These are phyloP conservation scores for Pisolithus thermaeus DNA, from an alignment of 1,284 basidiomycete species.

Conservation along the genomic window DNA sequence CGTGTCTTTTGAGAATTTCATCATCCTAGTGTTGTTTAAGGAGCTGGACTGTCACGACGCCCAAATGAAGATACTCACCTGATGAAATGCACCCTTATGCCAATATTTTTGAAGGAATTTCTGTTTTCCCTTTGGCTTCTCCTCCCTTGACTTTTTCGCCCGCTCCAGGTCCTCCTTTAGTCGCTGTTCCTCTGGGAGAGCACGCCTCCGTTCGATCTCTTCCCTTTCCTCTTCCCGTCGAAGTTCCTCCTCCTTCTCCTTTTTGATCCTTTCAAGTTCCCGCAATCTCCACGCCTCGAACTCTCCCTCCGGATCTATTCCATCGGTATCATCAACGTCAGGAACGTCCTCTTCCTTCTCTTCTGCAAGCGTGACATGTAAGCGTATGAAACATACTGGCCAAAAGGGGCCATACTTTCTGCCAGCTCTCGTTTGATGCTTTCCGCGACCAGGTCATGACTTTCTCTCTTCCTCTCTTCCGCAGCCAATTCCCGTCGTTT, in stretches of 20 bases:
- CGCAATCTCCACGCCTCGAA: slow-evolving; percentile 95
- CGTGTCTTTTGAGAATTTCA: slow-evolving; percentile 79
- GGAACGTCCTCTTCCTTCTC: slow-evolving; percentile 78
- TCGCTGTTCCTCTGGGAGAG: slow-evolving; percentile 88
- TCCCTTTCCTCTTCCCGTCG: slow-evolving; percentile 77
- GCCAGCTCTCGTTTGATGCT: slow-evolving; percentile 79
- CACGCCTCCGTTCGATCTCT: slow-evolving; percentile 86
- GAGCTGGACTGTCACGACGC: background rate
- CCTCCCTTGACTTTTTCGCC: slow-evolving; percentile 73
- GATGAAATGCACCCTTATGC: slow-evolving; percentile 99
- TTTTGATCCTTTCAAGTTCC: slow-evolving; percentile 86
- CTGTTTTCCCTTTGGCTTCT: slow-evolving; percentile 84
- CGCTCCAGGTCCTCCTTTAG: slow-evolving; percentile 86
- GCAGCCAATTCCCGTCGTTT: slow-evolving; percentile 59
- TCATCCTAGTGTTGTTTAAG: slow-evolving; percentile 57
- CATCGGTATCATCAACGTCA: slow-evolving; percentile 95
- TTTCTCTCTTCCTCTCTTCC: slow-evolving; percentile 72
- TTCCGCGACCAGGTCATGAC: slow-evolving; percentile 83
- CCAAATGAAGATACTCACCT: slow-evolving; percentile 42
- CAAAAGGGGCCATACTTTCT: slow-evolving; percentile 53
- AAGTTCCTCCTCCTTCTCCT: slow-evolving; percentile 82
- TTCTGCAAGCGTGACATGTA: slow-evolving; percentile 43
- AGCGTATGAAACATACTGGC: background rate
- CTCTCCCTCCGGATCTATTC: slow-evolving; percentile 83
- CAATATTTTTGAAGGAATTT: slow-evolving; percentile 98